Base-by-base conservation (phyloP, 176 grass and related monocot genomes). In the Dendrocalamus sinicus region DNA sequence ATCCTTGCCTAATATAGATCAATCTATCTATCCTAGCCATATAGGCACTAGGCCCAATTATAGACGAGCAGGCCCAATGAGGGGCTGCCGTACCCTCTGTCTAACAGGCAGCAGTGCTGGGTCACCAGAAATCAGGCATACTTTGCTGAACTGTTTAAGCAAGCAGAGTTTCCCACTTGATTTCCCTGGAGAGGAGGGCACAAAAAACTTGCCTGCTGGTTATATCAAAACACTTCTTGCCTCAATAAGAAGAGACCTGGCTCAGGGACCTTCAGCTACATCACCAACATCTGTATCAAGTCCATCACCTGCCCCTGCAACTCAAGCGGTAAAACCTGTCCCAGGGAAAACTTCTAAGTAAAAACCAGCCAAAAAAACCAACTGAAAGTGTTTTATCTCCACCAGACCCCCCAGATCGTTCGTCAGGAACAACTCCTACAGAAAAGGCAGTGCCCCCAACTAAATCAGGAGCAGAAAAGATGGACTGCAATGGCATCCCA, bases 61-160 rank as follows among this genome's bases (percentile, higher is more conserved):
- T 39, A 39, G 37, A 39, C 37, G 4, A 39, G 37, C 37, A 39
- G 37, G 37, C 37, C 37, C 37, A 39, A 39, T 5, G 37, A 5
- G 37, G 37, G 37, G 37, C 37, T 39, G 37, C 37, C 37, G 37
- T 39, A 39, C 37, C 4, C 37, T 39, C 37, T 39, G 4, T 39
- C 37, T 39, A 39, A 39, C 37, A 39, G 35, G n/a, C 32, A 35
- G 32, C 47, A 50, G 62, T 73, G 59, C 78, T 70, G 45, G 91
- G 46, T 59, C 90, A 58, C 65, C 85, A 87, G 70, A 88, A 84
- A 73, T 88, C 76, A 67, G 83, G 41, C 64, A 59, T 54, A 72
- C 57, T 72, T 73, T 94, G 57, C 58, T 89, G 40, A 75, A 73
- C 78, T 86, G 91, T 77, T 78, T 94, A 78, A 90, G 46, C 73